A percentile compares a stretch with the other conserved stretches of the same genome.
phyloP scores from a whole-genome alignment of 768 basidiomycete species.

The Tremella fuciformis region DNA sequence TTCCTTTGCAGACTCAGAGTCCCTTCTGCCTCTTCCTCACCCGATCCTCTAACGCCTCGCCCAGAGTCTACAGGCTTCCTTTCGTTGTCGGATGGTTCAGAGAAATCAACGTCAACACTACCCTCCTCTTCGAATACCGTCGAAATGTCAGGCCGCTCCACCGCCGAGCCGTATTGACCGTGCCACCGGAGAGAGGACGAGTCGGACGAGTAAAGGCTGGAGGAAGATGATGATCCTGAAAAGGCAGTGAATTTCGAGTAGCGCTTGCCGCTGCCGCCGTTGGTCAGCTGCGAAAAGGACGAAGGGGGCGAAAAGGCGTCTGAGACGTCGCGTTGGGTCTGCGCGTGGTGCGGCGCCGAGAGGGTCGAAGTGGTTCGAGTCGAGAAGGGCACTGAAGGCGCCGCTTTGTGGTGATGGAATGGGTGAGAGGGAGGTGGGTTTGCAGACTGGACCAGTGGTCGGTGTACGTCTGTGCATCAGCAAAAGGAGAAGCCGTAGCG shows the following conservation, averaged over 20 bases:
- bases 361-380: conserved; percentile 20
- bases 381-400: conserved; percentile 29
- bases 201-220: conserved; percentile 25
- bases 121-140: conserved; percentile 44
- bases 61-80: background rate
- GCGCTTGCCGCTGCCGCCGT: conserved; percentile 13
- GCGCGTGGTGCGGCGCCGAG: background rate
- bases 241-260: conserved; percentile 30
- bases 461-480: conserved; percentile 2
- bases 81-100: background rate
- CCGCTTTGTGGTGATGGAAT: conserved; percentile 15
- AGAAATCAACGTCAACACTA: conserved; percentile 15
- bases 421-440: conserved; percentile 5
- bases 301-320: conserved; percentile 1
- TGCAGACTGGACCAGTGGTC: background rate
- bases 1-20: background rate
- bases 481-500: background rate
- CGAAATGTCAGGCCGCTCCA: conserved; percentile 40
- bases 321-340: conserved; percentile 3
- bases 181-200: conserved; percentile 24
- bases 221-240: conserved; percentile 24
- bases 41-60: background rate
- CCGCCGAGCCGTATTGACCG: conserved; percentile 12
- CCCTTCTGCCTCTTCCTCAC: background rate
- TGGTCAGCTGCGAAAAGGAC: conserved; percentile 3